A percentile compares a stretch with the other conserved stretches of the same genome.
Evolutionary conservation across 176 grass and related monocot species (phyloP).

Genomic region (Oryza nivara): DNA sequence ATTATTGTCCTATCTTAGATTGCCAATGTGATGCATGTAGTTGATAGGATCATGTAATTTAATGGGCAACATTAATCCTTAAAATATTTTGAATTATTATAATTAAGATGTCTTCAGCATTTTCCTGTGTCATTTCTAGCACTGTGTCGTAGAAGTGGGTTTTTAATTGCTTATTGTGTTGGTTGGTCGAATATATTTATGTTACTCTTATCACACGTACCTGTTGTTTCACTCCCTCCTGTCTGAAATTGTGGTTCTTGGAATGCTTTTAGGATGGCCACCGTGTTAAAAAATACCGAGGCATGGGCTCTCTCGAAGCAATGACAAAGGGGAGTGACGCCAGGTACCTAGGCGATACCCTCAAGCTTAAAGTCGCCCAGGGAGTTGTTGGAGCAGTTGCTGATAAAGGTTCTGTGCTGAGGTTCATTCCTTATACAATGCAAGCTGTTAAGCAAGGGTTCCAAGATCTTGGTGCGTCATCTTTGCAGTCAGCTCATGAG

Average conservation of each 20-base stretch:
- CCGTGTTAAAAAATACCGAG: conserved; percentile 90
- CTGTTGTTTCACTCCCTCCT: background rate
- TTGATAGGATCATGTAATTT: background rate
- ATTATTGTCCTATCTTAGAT: background rate
- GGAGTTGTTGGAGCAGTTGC: conserved; percentile 93
- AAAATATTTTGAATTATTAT: background rate
- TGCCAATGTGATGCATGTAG: background rate
- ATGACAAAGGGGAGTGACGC: conserved; percentile 97
- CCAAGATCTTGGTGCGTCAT: conserved; percentile 92
- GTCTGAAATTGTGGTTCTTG: background rate
- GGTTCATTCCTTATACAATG: conserved; percentile 95
- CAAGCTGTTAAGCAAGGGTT: conserved; percentile 98
- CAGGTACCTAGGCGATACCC: conserved; percentile 87
- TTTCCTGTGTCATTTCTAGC: background rate
- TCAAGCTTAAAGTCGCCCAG: conserved; percentile 92
- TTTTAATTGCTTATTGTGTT: conserved; percentile 8
- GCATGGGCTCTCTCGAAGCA: conserved; percentile 94
- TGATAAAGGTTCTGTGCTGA: conserved; percentile 92
- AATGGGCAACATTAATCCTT: background rate
- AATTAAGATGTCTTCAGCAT: background rate
- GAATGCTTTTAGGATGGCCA: conserved; percentile 62
- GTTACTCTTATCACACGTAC: background rate
- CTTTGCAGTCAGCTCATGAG: conserved; percentile 80
- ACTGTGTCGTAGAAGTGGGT: background rate
- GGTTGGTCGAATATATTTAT: conserved; percentile 6